Evolutionary conservation across 257 asterid species (phyloP), one percentile per base, ranked within the genome.

Genomic region (Sherardia arvensis): DNA sequence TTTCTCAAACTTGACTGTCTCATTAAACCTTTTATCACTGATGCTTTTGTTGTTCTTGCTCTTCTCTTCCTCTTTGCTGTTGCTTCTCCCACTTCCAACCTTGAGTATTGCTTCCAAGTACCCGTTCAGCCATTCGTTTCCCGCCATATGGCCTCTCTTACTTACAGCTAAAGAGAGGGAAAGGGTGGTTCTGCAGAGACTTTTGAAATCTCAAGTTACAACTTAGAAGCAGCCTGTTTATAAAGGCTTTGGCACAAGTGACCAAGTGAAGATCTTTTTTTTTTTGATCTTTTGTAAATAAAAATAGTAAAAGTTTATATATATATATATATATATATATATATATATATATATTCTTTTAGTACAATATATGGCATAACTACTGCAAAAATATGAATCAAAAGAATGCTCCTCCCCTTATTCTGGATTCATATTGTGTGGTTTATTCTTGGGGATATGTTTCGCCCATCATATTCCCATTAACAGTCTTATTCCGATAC

Each of bases 91-190:
- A 30, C 51, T 69, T 58, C 84, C 91, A 1, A 72, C 79, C 20
- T 86, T 88, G 80, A 86, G 64, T 53, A 86, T 86, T 6, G 94
- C 94, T 79, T 86, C 91, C 84, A 86, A 71, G 67, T 83, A 86
- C 59, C 91, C 86, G 36, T 86, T 86, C 30, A 84, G 65, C 91
- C 94, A 86, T 53, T 84, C 90, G 23, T 83, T 83, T 51, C 78
- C 84, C 26, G 78, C 86, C 90, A 80, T 80, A 5, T 9, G 6
- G 1, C 66, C 61, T 54, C 29, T 28, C 34, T 40, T 20, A 27
- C 53, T 59, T 47, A 28, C 22, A 45, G 21, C 20, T 15, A 25
- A n/a, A 30, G 40, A 43, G 49, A 43, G 38, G 60, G 36, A 21
- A 33, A 45, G 8, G 40, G 34, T 51, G 56, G 65, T 49, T 61